Conservation (phyloP, 495 filamentous ascomycete genomes). For the Penicillium waksmanii region DNA sequence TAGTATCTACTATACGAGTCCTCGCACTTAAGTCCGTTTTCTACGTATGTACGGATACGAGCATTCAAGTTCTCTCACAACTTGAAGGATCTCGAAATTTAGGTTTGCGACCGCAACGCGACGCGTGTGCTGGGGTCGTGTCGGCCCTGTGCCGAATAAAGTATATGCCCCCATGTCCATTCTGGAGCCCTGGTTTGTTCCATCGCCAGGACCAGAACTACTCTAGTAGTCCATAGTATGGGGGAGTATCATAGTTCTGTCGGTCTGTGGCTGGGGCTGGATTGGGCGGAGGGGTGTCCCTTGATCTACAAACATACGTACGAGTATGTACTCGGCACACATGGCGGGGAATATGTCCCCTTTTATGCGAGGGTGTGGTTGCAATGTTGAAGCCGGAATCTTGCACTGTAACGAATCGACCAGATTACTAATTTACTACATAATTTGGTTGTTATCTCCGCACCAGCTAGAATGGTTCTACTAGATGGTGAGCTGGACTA, state of each 20-base stretch:
- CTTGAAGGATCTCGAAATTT: not conserved
- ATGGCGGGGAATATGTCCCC: not conserved
- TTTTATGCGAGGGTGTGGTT: not conserved
- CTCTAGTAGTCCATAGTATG: too few species aligned
- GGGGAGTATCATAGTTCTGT: not conserved
- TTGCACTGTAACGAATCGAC: not conserved
- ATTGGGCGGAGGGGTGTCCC: too few species aligned
- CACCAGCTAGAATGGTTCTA: not conserved
- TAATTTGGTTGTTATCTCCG: not conserved
- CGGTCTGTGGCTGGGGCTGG: too few species aligned
- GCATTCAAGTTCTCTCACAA: too few species aligned
- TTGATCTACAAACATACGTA: too few species aligned
- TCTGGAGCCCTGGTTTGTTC: not conserved
- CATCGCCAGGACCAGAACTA: not conserved
- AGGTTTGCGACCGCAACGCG: not conserved
- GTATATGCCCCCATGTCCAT: not conserved
- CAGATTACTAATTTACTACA: not conserved
- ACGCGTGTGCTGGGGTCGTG: not conserved
- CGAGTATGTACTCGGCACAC: not conserved
- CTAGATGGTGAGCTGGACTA: too few species aligned
- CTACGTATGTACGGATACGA: too few species aligned
- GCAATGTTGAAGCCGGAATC: not conserved
- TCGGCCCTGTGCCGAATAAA: slow-evolving; percentile 2
- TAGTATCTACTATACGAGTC: too few species aligned
- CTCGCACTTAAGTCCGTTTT: too few species aligned